Base-by-base conservation (phyloP, 2,329 filamentous ascomycete genomes). In the Stagonosporopsis chrysanthemi region DNA sequence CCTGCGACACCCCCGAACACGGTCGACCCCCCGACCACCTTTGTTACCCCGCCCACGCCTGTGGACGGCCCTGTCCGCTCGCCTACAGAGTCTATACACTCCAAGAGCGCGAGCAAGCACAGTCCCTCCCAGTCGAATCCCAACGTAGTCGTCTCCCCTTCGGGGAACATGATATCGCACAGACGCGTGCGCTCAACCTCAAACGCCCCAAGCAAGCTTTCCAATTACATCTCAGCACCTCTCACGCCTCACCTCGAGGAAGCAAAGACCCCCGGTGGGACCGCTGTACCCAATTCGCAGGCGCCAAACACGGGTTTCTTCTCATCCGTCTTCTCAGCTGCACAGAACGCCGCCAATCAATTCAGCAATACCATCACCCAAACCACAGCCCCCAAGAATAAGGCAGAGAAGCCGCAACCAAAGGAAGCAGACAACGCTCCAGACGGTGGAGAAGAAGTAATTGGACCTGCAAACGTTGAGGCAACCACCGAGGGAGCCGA, bases 291-390 rank as follows among this genome's bases (percentile, higher is more conserved):
- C 36, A 79, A 77, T 29, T 76, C 78, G 46, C 78, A 79, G 52
- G 77, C 78, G 46, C 78, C 79, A 52, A 77, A 76, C 29, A 63
- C 62, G 6, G 64, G 92, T 1, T 98, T 99, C 80, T 98, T 99
- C 78, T 96, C 92, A 4, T 93, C 91, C 24, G 90, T 99, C 72
- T 87, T 99, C 63, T 94, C 92, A 38, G 94, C 90, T 42, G 95
- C 95, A 17, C 94, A 98, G 76, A 97, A 90, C 83, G 94, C 94
- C 40, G 92, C 93, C 14, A 92, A 81, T 63, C 88, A 86, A 17
- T 75, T 93, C 4, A 91, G 84, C 65, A 91, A 85, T 62, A 91
- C 88, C 44, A 88, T 97, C 43, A 86, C 86, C 45, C 93, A 87
- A 72, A 84, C 83, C 4, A 80, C 77, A 31, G 78, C 83, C 28